Conservation (phyloP, 176 grass and related monocot genomes). For the Aegilops tauschii region DNA sequence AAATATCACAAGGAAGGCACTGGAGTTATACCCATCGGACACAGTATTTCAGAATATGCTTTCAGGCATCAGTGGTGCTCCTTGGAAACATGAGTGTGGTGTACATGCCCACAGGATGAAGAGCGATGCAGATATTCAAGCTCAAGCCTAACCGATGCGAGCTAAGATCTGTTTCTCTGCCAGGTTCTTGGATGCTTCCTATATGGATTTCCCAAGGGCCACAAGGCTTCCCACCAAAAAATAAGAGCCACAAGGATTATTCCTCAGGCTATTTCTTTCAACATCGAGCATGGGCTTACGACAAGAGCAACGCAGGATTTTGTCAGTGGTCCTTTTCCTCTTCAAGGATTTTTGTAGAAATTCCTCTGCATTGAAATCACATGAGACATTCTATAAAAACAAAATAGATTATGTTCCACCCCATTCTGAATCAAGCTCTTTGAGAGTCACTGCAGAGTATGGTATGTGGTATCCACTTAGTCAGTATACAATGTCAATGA, state of each 20-base stretch:
- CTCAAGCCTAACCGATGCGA: not conserved
- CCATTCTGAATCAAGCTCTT: not conserved
- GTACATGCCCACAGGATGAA: constrained; percentile 33
- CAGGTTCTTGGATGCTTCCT: not conserved
- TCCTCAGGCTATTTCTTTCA: not conserved
- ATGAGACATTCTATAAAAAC: not conserved
- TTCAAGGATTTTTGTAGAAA: not conserved
- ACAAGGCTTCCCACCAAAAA: too few relatives aligned
- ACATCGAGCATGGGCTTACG: not conserved
- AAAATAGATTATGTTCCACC: not conserved
- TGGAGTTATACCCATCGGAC: constrained; percentile 32
- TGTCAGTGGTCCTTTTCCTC: not conserved
- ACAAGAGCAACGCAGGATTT: not conserved
- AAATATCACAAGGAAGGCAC: constrained; percentile 30
- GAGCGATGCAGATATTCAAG: constrained; percentile 16
- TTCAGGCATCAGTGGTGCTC: constrained; percentile 39
- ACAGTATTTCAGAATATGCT: constrained; percentile 30
- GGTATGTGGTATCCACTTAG: not conserved
- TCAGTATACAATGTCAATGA: not conserved
- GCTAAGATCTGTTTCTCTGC: not conserved
- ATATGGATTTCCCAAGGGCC: not conserved
- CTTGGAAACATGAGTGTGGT: constrained; percentile 23
- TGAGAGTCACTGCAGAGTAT: not conserved
- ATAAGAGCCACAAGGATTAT: not conserved
- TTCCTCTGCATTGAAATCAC: not conserved